A percentile compares a stretch with the other conserved stretches of the same genome.
Conservation (phyloP, 305 asterid species). For the Caryopteris hybrid region DNA sequence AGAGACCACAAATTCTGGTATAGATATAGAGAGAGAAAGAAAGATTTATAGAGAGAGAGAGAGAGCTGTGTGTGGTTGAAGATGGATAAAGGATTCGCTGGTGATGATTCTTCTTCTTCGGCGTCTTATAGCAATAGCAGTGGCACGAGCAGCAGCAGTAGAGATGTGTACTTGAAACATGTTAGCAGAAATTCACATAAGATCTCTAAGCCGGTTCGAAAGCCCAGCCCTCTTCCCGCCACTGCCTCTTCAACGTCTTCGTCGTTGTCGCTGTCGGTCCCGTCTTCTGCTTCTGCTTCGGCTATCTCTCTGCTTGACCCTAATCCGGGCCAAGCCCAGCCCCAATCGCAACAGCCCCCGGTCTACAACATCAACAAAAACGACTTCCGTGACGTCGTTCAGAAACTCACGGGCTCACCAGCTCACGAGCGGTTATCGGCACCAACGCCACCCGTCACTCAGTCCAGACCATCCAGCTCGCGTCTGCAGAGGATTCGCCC, state of each 20-base stretch:
- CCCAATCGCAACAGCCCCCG: constrained; percentile 80
- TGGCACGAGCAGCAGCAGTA: constrained; percentile 2
- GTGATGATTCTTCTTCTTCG: constrained; percentile 22
- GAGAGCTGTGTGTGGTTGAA: background rate
- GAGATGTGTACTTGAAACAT: constrained; percentile 30
- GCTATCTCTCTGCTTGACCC: constrained; percentile 29
- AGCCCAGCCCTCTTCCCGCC: constrained; percentile 29
- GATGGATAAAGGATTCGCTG: constrained; percentile 22
- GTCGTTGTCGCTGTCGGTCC: too few relatives aligned
- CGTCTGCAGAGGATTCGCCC: constrained; percentile 90
- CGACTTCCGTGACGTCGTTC: constrained; percentile 91
- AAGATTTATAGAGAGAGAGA: background rate
- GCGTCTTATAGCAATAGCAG: constrained; percentile 8
- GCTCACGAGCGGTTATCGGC: constrained; percentile 61
- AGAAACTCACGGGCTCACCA: constrained; percentile 90
- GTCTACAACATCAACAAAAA: constrained; percentile 84
- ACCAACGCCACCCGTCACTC: constrained; percentile 46
- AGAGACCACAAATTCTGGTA: background rate
- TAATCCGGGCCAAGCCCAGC: constrained; percentile 17
- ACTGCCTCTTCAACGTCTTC: background rate
- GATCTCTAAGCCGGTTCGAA: constrained; percentile 41
- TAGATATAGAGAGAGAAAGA: background rate
- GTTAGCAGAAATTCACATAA: constrained; percentile 38
- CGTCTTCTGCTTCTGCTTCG: background rate
- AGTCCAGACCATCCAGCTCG: constrained; percentile 64